phyloP scores from a whole-genome alignment of 2,329 filamentous ascomycete genomes.

The Penicillium sp. region DNA sequence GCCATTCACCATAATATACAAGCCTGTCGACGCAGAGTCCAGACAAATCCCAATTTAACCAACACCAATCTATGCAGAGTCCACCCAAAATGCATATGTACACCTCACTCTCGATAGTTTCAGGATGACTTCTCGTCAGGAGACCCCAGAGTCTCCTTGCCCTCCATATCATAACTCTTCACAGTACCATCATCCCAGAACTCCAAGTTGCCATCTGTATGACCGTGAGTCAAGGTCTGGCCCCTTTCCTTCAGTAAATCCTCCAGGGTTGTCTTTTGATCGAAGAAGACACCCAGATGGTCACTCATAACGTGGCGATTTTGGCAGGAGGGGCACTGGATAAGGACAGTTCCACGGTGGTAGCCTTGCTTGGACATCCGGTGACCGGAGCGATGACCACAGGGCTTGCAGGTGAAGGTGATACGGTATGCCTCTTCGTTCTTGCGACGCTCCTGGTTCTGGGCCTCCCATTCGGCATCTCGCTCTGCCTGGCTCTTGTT shows the following conservation, averaged over 20 bases:
- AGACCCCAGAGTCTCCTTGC: slow-evolving; percentile 10
- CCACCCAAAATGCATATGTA: background rate
- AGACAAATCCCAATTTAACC: background rate
- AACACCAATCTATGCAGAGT: slow-evolving; percentile 5
- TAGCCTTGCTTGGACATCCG: slow-evolving; percentile 91
- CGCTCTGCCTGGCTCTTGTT: slow-evolving; percentile 22
- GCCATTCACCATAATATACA: slow-evolving; percentile 13
- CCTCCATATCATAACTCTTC: slow-evolving; percentile 19
- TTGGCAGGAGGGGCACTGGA: slow-evolving; percentile 82
- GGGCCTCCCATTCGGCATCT: slow-evolving; percentile 34
- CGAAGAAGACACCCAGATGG: slow-evolving; percentile 65
- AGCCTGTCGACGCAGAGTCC: background rate
- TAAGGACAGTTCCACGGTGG: slow-evolving; percentile 81
- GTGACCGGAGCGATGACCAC: slow-evolving; percentile 74
- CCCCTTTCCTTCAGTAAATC: slow-evolving; percentile 42
- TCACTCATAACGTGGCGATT: slow-evolving; percentile 89
- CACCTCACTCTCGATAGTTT: background rate
- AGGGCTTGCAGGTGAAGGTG: slow-evolving; percentile 89
- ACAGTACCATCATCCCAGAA: slow-evolving; percentile 75
- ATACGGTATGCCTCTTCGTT: slow-evolving; percentile 73
- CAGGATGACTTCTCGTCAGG: slow-evolving; percentile 10
- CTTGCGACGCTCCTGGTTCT: slow-evolving; percentile 37
- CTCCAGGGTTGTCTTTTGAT: slow-evolving; percentile 42
- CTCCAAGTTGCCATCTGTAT: slow-evolving; percentile 79
- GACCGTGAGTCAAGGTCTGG: slow-evolving; percentile 76